Percentiles rank a stretch among this genome's conserved stretches.
Evolutionary conservation across 345 rosid species (phyloP).

Genomic region (Arabidopsis suecica): DNA sequence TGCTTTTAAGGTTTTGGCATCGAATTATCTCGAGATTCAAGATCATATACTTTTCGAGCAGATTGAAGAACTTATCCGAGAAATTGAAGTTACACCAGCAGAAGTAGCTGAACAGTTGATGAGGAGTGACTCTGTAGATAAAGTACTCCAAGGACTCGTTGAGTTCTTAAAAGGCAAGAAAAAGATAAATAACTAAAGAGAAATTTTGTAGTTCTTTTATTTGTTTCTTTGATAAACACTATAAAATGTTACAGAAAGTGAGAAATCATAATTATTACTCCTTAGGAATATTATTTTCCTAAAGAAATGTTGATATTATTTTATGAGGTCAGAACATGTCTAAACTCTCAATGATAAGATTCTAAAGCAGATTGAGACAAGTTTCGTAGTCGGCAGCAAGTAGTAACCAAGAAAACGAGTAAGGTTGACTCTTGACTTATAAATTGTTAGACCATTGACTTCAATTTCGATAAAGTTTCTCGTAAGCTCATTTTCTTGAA

Average conservation of each 20-base stretch:
- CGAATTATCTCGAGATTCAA: conserved; percentile 49
- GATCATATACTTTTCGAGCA: conserved; percentile 41
- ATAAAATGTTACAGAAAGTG: too few species aligned
- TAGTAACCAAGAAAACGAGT: conserved; percentile 35
- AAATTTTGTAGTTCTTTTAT: not conserved
- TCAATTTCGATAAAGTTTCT: conserved; percentile 10
- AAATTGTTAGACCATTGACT: conserved; percentile 23
- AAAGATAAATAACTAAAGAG: not conserved
- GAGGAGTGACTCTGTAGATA: conserved; percentile 50
- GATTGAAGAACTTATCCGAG: conserved; percentile 45
- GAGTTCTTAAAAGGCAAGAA: conserved; percentile 47
- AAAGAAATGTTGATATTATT: not conserved
- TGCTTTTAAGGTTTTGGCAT: conserved; percentile 49
- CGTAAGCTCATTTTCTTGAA: conserved; percentile 6
- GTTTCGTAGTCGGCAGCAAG: conserved; percentile 20
- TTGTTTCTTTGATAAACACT: not conserved
- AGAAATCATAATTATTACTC: too few species aligned
- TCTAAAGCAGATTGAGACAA: not conserved
- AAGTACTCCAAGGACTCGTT: conserved; percentile 43
- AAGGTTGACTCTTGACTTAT: conserved; percentile 36
- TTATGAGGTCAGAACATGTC: not conserved
- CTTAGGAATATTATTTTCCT: too few species aligned
- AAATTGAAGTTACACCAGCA: conserved; percentile 51
- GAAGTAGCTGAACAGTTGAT: conserved; percentile 58
- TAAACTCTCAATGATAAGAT: too few species aligned